These are phyloP conservation scores for Venturia nashicola DNA, from an alignment of 2,329 filamentous ascomycete species.

Conservation along the genomic window DNA sequence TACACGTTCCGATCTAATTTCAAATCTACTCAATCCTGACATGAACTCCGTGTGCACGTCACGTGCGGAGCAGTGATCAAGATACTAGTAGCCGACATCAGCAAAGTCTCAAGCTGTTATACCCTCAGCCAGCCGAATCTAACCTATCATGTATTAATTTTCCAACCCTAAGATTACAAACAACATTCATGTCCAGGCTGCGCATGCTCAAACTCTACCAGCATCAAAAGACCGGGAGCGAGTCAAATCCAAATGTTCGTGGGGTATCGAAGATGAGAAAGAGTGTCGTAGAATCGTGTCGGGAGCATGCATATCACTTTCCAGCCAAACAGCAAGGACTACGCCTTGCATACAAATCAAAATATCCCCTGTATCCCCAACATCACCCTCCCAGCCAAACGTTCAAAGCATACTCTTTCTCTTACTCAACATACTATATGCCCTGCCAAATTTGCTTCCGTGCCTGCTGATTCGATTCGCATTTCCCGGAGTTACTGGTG, in stretches of 20 bases:
- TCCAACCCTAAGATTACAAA: background rate
- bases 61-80: no score
- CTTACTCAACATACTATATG: conserved; percentile 24
- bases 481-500: conserved; percentile 1
- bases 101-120: no score
- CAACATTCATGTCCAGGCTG: background rate
- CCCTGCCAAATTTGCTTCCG: conserved; percentile 20
- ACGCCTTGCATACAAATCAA: background rate
- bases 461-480: conserved; percentile 20
- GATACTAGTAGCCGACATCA: no score
- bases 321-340: background rate
- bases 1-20: no score
- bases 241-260: background rate
- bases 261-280: background rate
- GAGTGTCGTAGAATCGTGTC: background rate
- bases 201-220: background rate
- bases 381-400: no score
- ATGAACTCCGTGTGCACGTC: no score
- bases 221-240: background rate
- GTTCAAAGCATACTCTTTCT: conserved; percentile 23
- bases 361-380: background rate
- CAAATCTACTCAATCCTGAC: no score
- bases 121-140: background rate
- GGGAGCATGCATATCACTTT: background rate
- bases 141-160: background rate